Evolutionary conservation across 805 yeast species (phyloP), one percentile per base, ranked within the genome.

Genomic region (Wickerhamiella domercqiae): DNA sequence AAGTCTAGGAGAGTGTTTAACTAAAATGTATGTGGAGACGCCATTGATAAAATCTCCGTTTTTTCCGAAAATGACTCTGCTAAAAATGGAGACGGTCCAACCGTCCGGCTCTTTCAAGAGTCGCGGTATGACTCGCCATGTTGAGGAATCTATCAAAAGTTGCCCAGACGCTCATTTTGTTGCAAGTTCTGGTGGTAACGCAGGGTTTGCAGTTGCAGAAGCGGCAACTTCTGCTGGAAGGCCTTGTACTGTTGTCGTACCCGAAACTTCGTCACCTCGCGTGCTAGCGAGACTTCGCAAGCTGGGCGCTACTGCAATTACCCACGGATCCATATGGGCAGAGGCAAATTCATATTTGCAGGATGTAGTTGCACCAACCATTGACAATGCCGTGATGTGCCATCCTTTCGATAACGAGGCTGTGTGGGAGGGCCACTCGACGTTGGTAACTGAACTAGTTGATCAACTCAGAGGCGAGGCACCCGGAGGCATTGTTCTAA

Each of bases 391-490:
- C 50, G 79, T 80, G 36, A 86, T 86, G 56, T 71, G 68, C 44
- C 95, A 95, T 17, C 97, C 98, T 1, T 87, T 83, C 56, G 86
- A 87, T 54, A 90, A 86, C 53, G 94, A 94, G 2, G 73, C 73
- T 41, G 84, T 87, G 45, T 81, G 93, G 65, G 93, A 94, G 7
- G 98, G 98, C 22, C 94, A 87, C 60, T 93, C 94, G 43, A 81
- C 94, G 24, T 71, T 86, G 47, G 93, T 93, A 2, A 72, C 80
- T 67, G 98, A 87, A 59, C 63, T 87, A 21, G 63, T 81, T 36
- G 68, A 84, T 54, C 96, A 87, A 61, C 67, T 81, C 20, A 68
- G 74, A 45, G 66, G 71, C 32, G 73, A 73, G 40, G 74, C 73
- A 47, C 70, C 87, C 40, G 71, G 69, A 41, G 96, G 95, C 2